Percentiles rank a stretch among this genome's conserved stretches.
phyloP scores from a whole-genome alignment of 2,329 filamentous ascomycete species.

The Ambrosiella cleistominuta region DNA sequence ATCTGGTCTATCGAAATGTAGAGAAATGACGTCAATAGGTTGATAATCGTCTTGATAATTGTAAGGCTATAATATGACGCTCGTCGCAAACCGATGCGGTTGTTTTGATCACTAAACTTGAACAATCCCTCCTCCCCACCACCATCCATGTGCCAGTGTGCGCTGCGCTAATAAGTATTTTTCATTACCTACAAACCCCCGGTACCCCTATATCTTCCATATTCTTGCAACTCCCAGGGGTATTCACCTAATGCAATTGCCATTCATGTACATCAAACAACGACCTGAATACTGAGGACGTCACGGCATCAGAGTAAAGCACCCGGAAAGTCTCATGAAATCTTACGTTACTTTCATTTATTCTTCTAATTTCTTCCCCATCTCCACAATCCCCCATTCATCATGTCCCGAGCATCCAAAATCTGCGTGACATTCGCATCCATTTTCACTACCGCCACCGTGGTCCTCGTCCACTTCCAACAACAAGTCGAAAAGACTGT shows the following conservation, averaged over 20 bases:
- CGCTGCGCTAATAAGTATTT: no score
- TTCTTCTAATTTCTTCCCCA: background rate
- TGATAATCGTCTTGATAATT: no score
- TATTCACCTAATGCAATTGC: background rate
- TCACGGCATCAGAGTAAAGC: background rate
- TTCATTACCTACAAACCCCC: no score
- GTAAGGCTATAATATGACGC: no score
- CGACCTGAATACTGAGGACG: background rate
- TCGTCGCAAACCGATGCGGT: no score
- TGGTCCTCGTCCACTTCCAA: conserved; percentile 76
- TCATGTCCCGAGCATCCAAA: conserved; percentile 83
- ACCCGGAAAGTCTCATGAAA: background rate
- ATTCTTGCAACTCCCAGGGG: background rate
- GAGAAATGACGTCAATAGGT: no score
- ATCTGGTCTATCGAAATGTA: no score
- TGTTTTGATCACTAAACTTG: no score
- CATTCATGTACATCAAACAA: background rate
- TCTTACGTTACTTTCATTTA: background rate
- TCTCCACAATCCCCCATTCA: conserved; percentile 3
- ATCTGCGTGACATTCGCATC: conserved; percentile 66
- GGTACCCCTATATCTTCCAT: background rate
- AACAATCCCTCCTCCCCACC: no score
- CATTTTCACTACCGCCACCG: conserved; percentile 55
- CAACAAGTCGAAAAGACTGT: conserved; percentile 74
- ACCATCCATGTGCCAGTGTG: no score